Base-by-base conservation (phyloP, 179 eudicot genomes). In the Silene coronaria region DNA sequence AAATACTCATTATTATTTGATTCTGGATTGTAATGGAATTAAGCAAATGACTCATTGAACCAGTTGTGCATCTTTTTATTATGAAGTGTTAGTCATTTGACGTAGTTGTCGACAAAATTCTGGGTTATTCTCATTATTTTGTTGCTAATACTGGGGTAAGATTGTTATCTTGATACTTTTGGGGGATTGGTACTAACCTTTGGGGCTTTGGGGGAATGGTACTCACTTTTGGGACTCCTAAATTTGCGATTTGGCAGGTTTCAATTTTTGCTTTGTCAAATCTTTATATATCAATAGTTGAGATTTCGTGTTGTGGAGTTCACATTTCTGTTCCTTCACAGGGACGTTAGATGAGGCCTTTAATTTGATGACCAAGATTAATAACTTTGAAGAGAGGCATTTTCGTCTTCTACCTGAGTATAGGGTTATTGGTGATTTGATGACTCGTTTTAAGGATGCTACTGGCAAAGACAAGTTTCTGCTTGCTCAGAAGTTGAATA, bases 381-480 rank as follows among this genome's bases (percentile, higher is more conserved):
- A 89, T 78, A 89, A 83, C 70, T 89, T 91, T 75, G 96, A 93
- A 87, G 84, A 85, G 78, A 95, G 88, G 80, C 96, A 90, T 85
- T 84, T 85, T 55, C 77, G 48, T 46, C 85, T 86, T 61, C 89
- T 89, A 28, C 89, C 88, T 5, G 99, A 92, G 81, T 92, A 95
- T 77, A 84, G 89, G 65, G 97, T 95, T 74, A 88, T 95, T 74
- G 93, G 97, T 26, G 99, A 95, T 51, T 75, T 95, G 84, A 84
- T 92, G 81, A 85, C 87, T 73, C 87, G 93, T 55, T 74, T 91
- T 70, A 91, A 84, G 88, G 87, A 67, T 78, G 87, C 97, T 60
- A 82, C 97, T 53, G 97, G 96, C 19, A 92, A 95, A 82, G 96
- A 95, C 8, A 95, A 86, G 78, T 95, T 95, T 79, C 87, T 95